phyloP scores from a whole-genome alignment of 2,329 filamentous ascomycete species.

The Pseudogymnoascus sp. region DNA sequence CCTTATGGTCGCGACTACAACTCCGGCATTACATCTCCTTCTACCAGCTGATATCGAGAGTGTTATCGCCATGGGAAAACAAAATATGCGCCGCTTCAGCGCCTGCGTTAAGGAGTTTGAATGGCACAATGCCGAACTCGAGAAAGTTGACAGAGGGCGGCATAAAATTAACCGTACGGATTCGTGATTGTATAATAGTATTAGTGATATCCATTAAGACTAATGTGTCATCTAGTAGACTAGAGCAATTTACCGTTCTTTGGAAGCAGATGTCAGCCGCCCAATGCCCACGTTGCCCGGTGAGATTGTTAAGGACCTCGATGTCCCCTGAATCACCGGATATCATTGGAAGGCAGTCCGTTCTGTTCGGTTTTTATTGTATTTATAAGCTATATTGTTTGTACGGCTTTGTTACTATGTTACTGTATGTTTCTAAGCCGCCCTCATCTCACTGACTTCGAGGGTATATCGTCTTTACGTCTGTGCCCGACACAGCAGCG shows the following conservation, averaged over 20 bases:
- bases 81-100: conserved; percentile 21
- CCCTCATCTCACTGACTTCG: not conserved
- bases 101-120: conserved; percentile 20
- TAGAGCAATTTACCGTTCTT: no score
- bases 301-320: not conserved
- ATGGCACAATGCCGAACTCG: conserved; percentile 20
- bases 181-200: not conserved
- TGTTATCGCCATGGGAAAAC: conserved; percentile 17
- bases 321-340: not conserved
- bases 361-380: not conserved
- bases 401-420: not conserved
- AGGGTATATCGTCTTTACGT: not conserved
- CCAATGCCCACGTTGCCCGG: no score
- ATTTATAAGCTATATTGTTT: not conserved
- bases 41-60: conserved; percentile 19
- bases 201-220: not conserved
- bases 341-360: not conserved
- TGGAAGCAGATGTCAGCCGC: no score
- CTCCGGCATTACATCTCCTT: conserved; percentile 14
- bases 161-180: conserved; percentile 10
- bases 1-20: conserved; percentile 19
- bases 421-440: not conserved
- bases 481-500: not conserved
- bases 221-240: no score
- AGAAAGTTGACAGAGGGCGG: conserved; percentile 16